Conservation (phyloP, 2,329 filamentous ascomycete genomes). For the Pleoardoris graminearum region DNA sequence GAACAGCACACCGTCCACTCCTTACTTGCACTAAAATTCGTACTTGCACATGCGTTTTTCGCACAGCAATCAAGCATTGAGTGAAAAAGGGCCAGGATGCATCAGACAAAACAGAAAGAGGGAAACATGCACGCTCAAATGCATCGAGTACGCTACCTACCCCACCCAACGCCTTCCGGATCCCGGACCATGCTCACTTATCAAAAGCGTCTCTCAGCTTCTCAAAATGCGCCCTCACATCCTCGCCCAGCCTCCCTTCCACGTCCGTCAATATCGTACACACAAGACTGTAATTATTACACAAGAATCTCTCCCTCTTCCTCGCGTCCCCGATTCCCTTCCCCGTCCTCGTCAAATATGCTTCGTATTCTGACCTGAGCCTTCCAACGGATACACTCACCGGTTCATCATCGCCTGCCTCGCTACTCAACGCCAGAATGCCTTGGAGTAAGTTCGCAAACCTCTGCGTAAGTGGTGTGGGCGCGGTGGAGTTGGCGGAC, state of each 20-base stretch:
- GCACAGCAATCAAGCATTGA: no score
- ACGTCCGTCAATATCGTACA: slow-evolving; percentile 80
- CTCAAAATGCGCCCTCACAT: slow-evolving; percentile 77
- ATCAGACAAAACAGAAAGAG: no score
- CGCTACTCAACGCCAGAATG: slow-evolving; percentile 79
- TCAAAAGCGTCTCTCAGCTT: slow-evolving; percentile 53
- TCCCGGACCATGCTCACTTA: slow-evolving; percentile 19
- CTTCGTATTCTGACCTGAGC: slow-evolving; percentile 79
- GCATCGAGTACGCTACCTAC: neutral
- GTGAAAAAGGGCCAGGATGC: no score
- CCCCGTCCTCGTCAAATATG: slow-evolving; percentile 76
- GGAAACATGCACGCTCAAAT: neutral
- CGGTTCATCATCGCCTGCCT: slow-evolving; percentile 92
- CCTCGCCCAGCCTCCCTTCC: slow-evolving; percentile 70
- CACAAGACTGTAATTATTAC: slow-evolving; percentile 96
- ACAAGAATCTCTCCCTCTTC: slow-evolving; percentile 84
- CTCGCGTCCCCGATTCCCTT: slow-evolving; percentile 75
- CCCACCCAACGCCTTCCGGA: neutral
- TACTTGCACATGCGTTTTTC: no score
- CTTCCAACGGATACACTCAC: slow-evolving; percentile 79
- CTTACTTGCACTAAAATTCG: no score
- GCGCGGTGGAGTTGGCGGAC: slow-evolving; percentile 70
- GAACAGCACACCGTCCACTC: no score
- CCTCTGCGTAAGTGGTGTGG: slow-evolving; percentile 90
- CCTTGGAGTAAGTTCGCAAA: slow-evolving; percentile 92